Evolutionary conservation across 2,329 filamentous ascomycete species (phyloP).

Genomic region (Emericellopsis cladophorae): DNA sequence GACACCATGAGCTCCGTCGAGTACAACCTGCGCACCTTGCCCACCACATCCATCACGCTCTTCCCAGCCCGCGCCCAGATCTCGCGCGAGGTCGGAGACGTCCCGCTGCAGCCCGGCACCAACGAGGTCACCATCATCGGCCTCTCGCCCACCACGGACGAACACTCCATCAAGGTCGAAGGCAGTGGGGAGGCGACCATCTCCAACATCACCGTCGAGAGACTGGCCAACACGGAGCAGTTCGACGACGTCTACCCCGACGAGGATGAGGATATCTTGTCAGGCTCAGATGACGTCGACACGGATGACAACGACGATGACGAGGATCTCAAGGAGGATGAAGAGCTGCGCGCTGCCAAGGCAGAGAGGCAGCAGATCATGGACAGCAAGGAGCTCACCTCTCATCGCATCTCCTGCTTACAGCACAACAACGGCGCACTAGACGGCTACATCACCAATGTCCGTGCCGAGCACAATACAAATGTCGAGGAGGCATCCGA

Average conservation of each 20-base stretch:
- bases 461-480: conserved; percentile 18
- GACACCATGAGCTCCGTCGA: conserved; percentile 28
- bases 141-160: conserved; percentile 40
- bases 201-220: conserved; percentile 47
- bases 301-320: conserved; percentile 13
- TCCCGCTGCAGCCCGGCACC: conserved; percentile 32
- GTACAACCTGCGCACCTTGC: conserved; percentile 42
- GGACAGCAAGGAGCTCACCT: not conserved
- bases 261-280: conserved; percentile 21
- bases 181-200: conserved; percentile 42
- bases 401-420: conserved; percentile 8
- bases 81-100: conserved; percentile 43
- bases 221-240: conserved; percentile 39
- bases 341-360: conserved; percentile 5
- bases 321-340: conserved; percentile 12
- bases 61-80: conserved; percentile 50
- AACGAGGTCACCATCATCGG: conserved; percentile 47
- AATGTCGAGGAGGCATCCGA: conserved; percentile 23
- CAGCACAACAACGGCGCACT: conserved; percentile 25
- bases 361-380: conserved; percentile 6
- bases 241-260: conserved; percentile 42
- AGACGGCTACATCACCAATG: conserved; percentile 22
- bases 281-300: conserved; percentile 13
- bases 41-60: conserved; percentile 49
- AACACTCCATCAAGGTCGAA: conserved; percentile 48